Percentiles rank a stretch among this genome's conserved stretches.
Conservation (phyloP, 257 asterid species). For the Anisodus tanguticus region DNA sequence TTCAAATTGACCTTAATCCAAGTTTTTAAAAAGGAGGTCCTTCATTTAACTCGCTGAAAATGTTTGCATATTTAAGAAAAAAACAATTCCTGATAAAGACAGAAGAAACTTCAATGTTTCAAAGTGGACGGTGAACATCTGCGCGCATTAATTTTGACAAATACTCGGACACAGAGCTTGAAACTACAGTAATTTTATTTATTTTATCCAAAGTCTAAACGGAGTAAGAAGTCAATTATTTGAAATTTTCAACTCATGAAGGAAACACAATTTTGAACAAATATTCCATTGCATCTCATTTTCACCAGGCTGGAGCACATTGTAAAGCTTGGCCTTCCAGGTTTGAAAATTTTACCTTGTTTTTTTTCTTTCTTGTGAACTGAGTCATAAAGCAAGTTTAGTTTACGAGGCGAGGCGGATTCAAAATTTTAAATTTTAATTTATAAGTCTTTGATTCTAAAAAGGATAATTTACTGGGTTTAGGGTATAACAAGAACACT, state of each 20-base stretch:
- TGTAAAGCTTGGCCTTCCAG: background rate
- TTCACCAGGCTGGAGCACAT: background rate
- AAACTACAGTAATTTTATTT: too few relatives aligned
- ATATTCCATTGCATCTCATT: background rate
- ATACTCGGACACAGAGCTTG: background rate
- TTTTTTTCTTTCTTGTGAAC: background rate
- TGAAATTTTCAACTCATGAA: background rate
- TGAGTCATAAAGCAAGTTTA: too few relatives aligned
- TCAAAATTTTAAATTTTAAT: too few relatives aligned
- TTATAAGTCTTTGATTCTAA: too few relatives aligned
- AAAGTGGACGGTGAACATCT: background rate
- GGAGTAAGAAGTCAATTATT: background rate
- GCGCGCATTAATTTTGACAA: background rate
- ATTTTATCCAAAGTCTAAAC: background rate
- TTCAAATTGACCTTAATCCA: too few relatives aligned
- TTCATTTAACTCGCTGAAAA: background rate
- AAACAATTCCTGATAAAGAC: background rate
- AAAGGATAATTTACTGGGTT: too few relatives aligned
- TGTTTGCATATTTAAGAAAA: background rate
- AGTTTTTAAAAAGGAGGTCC: too few relatives aligned
- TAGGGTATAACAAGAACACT: too few relatives aligned
- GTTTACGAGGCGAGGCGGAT: too few relatives aligned
- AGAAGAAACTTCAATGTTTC: background rate
- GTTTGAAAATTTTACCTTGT: background rate
- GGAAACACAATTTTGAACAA: background rate